Evolutionary conservation across 2,329 filamentous ascomycete genomes (phyloP).

Genomic region (Arthrobotrys iridis): DNA sequence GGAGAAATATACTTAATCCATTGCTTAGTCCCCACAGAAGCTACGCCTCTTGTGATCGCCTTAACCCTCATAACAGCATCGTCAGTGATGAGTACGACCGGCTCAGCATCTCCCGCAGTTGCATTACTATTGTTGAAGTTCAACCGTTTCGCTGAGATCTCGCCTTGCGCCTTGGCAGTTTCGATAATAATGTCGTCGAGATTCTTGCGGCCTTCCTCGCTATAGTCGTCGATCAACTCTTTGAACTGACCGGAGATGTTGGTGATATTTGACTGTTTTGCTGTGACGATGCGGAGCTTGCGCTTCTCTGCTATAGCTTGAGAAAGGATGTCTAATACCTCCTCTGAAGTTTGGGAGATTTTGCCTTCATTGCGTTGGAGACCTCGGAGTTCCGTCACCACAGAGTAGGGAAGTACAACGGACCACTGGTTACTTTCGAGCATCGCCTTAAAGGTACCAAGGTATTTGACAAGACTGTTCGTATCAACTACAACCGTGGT

Average conservation of each 20-base stretch:
- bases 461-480: conserved; percentile 57
- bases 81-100: conserved; percentile 58
- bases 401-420: conserved; percentile 58
- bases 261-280: conserved; percentile 56
- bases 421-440: conserved; percentile 55
- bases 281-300: conserved; percentile 57
- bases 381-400: conserved; percentile 58
- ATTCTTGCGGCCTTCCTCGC: conserved; percentile 55
- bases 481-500: conserved; percentile 58
- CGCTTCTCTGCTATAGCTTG: conserved; percentile 56
- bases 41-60: conserved; percentile 56
- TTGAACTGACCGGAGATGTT: conserved; percentile 54
- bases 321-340: conserved; percentile 55
- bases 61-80: conserved; percentile 59
- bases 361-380: conserved; percentile 55
- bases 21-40: conserved; percentile 54
- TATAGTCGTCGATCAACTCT: conserved; percentile 56
- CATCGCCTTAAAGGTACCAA: conserved; percentile 57
- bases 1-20: conserved; percentile 44
- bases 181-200: conserved; percentile 58
- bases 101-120: not conserved
- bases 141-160: conserved; percentile 17
- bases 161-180: conserved; percentile 54
- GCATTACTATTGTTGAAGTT: not conserved
- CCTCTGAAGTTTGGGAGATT: conserved; percentile 55